Evolutionary conservation across 345 rosid genomes (phyloP).

Genomic region (Gossypium stocksii): DNA sequence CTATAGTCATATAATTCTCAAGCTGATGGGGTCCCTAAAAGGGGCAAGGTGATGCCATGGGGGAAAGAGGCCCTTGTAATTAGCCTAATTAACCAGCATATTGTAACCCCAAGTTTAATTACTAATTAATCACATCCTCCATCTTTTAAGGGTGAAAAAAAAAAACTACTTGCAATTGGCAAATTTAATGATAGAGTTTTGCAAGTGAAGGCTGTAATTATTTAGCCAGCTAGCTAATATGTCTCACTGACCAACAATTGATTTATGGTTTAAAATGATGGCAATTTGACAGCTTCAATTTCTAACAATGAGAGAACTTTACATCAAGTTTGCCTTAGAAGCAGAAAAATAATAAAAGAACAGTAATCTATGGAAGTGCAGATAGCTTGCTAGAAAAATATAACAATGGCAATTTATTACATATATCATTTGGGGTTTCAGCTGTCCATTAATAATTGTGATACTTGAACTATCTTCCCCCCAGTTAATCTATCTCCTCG

Average conservation of each 20-base stretch:
- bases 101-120: neutral
- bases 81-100: neutral
- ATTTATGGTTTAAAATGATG: slow-evolving; percentile 3
- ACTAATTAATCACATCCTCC: neutral
- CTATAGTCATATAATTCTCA: neutral
- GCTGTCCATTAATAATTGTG: neutral
- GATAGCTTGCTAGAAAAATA: neutral
- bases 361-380: neutral
- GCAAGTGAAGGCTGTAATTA: neutral
- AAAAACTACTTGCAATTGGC: neutral
- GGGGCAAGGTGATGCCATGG: neutral
- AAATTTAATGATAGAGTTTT: neutral
- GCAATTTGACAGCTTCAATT: neutral
- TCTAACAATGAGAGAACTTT: neutral
- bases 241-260: neutral
- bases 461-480: neutral
- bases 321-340: neutral
- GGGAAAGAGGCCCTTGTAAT: neutral
- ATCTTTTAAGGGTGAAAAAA: neutral
- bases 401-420: neutral
- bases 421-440: neutral
- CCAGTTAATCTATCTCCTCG: neutral
- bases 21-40: neutral
- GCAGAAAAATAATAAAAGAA: neutral
- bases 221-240: neutral